These are phyloP conservation scores for Melastoma candidum DNA, from an alignment of 441 rosid species.

Conservation along the genomic window DNA sequence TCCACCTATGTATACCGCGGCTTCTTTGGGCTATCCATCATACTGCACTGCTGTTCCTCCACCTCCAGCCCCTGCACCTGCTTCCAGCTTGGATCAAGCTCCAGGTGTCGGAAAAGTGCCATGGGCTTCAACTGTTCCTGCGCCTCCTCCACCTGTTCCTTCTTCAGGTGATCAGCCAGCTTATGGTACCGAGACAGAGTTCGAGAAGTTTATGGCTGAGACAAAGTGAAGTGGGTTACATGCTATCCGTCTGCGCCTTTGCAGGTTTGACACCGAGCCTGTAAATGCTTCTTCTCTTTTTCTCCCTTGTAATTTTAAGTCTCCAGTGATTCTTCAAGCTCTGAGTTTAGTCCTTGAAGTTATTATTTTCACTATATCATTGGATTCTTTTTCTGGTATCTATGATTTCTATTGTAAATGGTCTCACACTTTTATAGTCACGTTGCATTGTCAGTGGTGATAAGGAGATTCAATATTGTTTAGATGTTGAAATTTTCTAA, in stretches of 20 bases:
- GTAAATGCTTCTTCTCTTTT: too few relatives aligned
- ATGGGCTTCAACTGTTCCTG: conserved; percentile 62
- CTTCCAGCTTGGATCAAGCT: conserved; percentile 40
- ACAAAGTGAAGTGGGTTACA: conserved; percentile 46
- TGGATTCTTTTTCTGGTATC: too few relatives aligned
- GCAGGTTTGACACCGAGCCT: conserved; percentile 36
- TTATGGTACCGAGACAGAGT: conserved; percentile 73
- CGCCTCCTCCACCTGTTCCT: conserved; percentile 44
- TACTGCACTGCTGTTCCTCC: conserved; percentile 71
- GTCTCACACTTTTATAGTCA: too few relatives aligned
- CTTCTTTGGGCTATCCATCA: conserved; percentile 52
- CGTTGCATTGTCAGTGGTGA: too few relatives aligned
- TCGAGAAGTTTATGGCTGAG: conserved; percentile 95
- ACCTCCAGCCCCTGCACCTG: conserved; percentile 47
- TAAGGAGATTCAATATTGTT: too few relatives aligned
- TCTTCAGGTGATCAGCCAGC: conserved; percentile 38
- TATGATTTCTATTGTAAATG: too few relatives aligned
- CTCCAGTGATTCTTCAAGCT: too few relatives aligned
- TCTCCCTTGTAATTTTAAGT: too few relatives aligned
- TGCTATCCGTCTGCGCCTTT: conserved; percentile 11
- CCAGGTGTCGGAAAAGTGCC: conserved; percentile 54
- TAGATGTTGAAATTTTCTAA: too few relatives aligned
- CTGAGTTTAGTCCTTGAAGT: too few relatives aligned
- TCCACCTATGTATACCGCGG: conserved; percentile 47
- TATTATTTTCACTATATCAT: too few relatives aligned